phyloP scores from a whole-genome alignment of 495 filamentous ascomycete species.

The Neurospora africana region DNA sequence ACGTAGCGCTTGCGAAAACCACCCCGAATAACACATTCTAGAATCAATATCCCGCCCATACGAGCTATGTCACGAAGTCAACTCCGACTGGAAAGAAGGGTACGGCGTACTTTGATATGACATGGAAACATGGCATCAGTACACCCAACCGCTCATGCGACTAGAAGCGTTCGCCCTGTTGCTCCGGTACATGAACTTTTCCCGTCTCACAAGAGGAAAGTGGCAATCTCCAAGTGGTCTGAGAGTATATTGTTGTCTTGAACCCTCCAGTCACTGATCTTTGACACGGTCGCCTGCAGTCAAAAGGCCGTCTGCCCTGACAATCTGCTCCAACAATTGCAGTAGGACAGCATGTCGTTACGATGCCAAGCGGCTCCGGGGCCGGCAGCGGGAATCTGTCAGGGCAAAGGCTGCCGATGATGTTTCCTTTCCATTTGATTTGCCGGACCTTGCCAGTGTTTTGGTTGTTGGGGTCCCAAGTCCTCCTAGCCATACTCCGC shows the following conservation, averaged over 20 bases:
- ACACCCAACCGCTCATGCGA: not conserved
- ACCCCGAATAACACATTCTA: not conserved
- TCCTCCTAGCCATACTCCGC: not conserved
- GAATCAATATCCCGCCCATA: not conserved
- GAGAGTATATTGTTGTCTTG: not conserved
- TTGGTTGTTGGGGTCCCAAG: not conserved
- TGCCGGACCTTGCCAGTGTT: not conserved
- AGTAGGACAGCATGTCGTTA: not conserved
- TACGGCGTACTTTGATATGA: not conserved
- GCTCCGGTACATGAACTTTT: not conserved
- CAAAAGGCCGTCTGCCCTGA: not conserved
- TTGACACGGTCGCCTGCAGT: not conserved
- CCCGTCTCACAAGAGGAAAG: not conserved
- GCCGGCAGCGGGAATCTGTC: not conserved
- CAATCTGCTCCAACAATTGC: not conserved
- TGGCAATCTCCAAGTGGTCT: not conserved
- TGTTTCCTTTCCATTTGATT: not conserved
- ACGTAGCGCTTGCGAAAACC: not conserved
- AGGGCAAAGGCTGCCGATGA: not conserved
- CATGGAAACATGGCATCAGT: not conserved
- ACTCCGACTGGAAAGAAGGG: not conserved
- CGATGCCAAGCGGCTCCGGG: not conserved
- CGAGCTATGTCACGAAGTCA: not conserved
- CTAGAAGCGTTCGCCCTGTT: not conserved
- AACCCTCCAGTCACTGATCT: not conserved